Evolutionary conservation across 2,329 filamentous ascomycete genomes (phyloP), one percentile per base, ranked within the genome.

Genomic region (Ascomycota sp.): DNA sequence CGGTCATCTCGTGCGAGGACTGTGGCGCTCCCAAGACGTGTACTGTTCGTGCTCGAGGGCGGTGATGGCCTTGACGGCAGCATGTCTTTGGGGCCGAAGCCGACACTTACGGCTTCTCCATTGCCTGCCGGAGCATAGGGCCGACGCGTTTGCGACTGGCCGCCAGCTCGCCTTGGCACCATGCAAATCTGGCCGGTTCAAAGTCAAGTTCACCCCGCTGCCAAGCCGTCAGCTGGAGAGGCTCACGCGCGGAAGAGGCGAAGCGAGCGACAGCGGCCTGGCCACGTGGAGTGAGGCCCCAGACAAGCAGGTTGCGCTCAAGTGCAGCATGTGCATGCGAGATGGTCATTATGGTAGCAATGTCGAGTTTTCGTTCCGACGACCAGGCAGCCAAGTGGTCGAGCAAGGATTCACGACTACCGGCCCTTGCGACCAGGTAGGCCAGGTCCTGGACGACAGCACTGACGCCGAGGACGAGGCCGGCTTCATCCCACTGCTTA

Each of bases 311-410:
- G 43, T 89, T 69, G 30, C 80, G 56, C 37, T 57, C 55, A 36
- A 83, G 80, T 11, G 55, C 43, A 0, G 63, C 68, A 1, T 51
- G 52, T 0, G 59, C 53, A 15, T 61, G 56, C 13, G 59, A 69
- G n/a, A 68, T 68, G 2, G 78, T 81, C 73, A 85, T 78, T 32
- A 85, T 54, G 8, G 59, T 61, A 7, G 64, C 65, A 8, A 85
- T 43, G 32, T 74, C 69, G n/a, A 85, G 47, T 0, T 51, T 38
- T 32, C 63, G 59, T 44, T 72, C 65, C n/a, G 50, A 41, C 0
- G 63, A 57, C 54, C 72, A 82, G 1, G 42, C 38, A 10, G 48
- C 45, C 2, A 80, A 39, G 8, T 55, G 59, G 0, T 47, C 36
- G 1, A 68, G 42, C 5, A 83, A 57, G 0, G 47, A 46, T 1